Conservation (phyloP, 345 rosid species). For the Salix udensis region DNA sequence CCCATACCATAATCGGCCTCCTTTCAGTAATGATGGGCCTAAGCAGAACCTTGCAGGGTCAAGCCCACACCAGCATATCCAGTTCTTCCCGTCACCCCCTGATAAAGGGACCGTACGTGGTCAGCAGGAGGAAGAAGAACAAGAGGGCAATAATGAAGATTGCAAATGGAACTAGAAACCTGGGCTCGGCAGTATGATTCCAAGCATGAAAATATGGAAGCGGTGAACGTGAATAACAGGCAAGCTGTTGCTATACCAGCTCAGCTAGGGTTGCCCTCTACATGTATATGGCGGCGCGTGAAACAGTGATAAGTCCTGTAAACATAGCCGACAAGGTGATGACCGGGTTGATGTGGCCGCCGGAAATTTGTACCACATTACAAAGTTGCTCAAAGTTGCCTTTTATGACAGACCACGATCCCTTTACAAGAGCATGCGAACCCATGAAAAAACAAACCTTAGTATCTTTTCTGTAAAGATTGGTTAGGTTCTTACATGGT, state of each 20-base stretch:
- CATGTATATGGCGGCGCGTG: no score
- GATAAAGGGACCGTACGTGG: constrained; percentile 37
- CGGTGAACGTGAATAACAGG: constrained; percentile 37
- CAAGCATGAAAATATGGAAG: constrained; percentile 21
- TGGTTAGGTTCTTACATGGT: neutral
- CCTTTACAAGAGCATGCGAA: constrained; percentile 30
- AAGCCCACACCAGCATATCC: constrained; percentile 28
- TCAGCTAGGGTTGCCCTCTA: constrained; percentile 41
- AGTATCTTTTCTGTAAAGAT: constrained; percentile 10
- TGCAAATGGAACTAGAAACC: constrained; percentile 35
- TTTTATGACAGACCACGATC: constrained; percentile 1
- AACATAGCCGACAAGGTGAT: no score
- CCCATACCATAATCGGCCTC: constrained; percentile 24
- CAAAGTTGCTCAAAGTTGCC: neutral
- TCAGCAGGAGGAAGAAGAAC: constrained; percentile 13
- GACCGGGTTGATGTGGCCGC: no score
- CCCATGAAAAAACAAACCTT: constrained; percentile 9
- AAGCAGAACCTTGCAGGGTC: constrained; percentile 22
- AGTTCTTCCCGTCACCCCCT: constrained; percentile 11
- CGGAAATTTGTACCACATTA: no score
- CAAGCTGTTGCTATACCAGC: constrained; percentile 42
- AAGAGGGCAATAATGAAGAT: constrained; percentile 30
- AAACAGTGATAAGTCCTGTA: no score
- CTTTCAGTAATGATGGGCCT: constrained; percentile 18
- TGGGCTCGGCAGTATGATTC: constrained; percentile 9